Evolutionary conservation across 1,139 yeast species (phyloP).

Genomic region (Debaryomycetaceae sp.): DNA sequence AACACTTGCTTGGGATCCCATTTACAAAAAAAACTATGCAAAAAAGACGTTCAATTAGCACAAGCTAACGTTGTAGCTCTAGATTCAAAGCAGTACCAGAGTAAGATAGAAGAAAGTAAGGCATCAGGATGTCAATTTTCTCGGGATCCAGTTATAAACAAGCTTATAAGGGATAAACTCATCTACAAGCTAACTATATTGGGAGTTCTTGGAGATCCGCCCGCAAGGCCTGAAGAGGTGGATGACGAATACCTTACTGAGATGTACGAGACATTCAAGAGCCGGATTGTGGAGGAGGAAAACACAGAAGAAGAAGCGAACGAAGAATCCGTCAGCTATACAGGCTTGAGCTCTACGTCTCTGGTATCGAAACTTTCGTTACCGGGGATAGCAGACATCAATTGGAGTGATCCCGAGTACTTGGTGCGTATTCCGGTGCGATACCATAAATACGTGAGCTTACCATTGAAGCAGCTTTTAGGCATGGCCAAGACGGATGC

Average conservation of each 20-base stretch:
- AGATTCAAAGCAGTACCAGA: slow-evolving; percentile 22
- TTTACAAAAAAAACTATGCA: slow-evolving; percentile 24
- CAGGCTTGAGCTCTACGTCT: background rate
- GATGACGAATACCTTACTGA: slow-evolving; percentile 30
- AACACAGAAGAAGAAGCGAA: slow-evolving; percentile 3
- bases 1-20: slow-evolving; percentile 36
- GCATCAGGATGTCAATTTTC: slow-evolving; percentile 21
- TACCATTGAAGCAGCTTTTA: slow-evolving; percentile 26
- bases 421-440: slow-evolving; percentile 13
- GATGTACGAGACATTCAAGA: slow-evolving; percentile 31
- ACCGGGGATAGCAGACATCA: background rate
- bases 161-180: slow-evolving; percentile 33
- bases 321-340: background rate
- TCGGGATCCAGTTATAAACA: slow-evolving; percentile 28
- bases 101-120: slow-evolving; percentile 10
- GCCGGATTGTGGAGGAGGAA: slow-evolving; percentile 19
- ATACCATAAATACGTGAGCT: slow-evolving; percentile 21
- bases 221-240: slow-evolving; percentile 23
- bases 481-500: slow-evolving; percentile 18
- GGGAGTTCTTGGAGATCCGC: slow-evolving; percentile 38
- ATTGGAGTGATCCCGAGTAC: background rate
- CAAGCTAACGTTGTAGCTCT: slow-evolving; percentile 25
- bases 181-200: slow-evolving; percentile 34
- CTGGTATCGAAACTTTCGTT: background rate
- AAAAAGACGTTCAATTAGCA: slow-evolving; percentile 25